phyloP scores from a whole-genome alignment of 306 rosid species.

The Vigna trinervia region DNA sequence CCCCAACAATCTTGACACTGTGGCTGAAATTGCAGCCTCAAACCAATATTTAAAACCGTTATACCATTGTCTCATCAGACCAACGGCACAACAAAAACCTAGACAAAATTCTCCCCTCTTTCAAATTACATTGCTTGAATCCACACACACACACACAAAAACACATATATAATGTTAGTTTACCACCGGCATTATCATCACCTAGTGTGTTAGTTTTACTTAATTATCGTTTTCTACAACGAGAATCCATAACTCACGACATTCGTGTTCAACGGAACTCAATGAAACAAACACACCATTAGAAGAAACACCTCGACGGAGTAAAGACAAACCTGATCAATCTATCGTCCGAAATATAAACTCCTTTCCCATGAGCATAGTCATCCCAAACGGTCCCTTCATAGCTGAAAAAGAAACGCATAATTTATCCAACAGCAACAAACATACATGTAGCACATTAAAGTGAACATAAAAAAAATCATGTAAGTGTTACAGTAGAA shows the following conservation, averaged over 20 bases:
- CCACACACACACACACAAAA: too few relatives aligned
- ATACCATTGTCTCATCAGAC: background rate
- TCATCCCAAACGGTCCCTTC: slow-evolving; percentile 99
- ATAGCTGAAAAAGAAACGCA: slow-evolving; percentile 55
- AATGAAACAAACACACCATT: background rate
- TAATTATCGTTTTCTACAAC: background rate
- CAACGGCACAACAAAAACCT: background rate
- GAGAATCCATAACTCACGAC: background rate
- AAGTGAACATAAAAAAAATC: background rate
- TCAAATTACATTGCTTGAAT: background rate
- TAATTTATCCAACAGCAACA: background rate
- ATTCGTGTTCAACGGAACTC: background rate
- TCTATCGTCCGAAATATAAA: slow-evolving; percentile 64
- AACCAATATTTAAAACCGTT: background rate
- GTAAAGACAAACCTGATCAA: slow-evolving; percentile 80
- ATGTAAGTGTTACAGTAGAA: background rate
- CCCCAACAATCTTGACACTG: background rate
- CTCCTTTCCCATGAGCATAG: slow-evolving; percentile 96
- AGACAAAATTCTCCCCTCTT: background rate
- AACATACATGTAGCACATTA: background rate
- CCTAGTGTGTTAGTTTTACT: background rate
- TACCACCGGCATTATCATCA: background rate
- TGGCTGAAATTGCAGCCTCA: background rate
- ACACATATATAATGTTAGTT: background rate
- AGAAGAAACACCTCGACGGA: background rate